Base-by-base conservation (phyloP, 495 filamentous ascomycete genomes). In the Talaromyces thailandensis region DNA sequence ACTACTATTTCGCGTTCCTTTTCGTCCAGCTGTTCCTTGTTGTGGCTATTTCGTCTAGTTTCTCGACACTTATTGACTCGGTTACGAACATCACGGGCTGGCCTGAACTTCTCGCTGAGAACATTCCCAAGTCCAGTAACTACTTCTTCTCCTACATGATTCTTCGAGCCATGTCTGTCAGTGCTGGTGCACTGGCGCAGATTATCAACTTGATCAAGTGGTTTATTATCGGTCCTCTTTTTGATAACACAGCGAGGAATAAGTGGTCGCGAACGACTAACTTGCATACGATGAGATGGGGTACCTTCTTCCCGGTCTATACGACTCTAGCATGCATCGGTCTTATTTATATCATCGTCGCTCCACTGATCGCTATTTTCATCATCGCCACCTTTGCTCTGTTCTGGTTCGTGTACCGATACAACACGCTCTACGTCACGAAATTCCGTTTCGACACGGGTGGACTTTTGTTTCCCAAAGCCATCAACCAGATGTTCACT, bases 91-190 rank as follows among this genome's bases (percentile, higher is more conserved):
- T 90, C 50, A 73, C 73, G 16, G 79, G 79, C 65, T 78, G 83
- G 71, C 85, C 92, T 0, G 70, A 84, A 25, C 77, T 91, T n/a
- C 73, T 98, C 60, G 94, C 93, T 2, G 69, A 78, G 29, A 93
- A 93, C 65, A 80, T 98, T 40, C 94, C 94, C 43, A 88, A 86
- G 73, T 90, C 93, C 2, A 88, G 90, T 64, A 96, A 97, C 70
- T 98, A 96, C 74, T 98, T 98, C 78, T 98, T 97, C 78, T 92
- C 90, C 4, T 98, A 98, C 79, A 92, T 98, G 86, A 86, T 98
- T 70, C 84, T 98, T 21, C 95, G 97, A 69, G 91, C 92, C 16
- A 81, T 98, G 67, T 89, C 89, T 62, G 88, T 89, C 66, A 95
- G 91, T 73, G 93, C 93, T 26, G 92, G 91, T 68, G 91, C 91